A percentile compares a stretch with the other conserved stretches of the same genome.
These are phyloP conservation scores for Podila verticillata DNA, from an alignment of 192 early-diverging fungal genomes.

Conservation along the genomic window DNA sequence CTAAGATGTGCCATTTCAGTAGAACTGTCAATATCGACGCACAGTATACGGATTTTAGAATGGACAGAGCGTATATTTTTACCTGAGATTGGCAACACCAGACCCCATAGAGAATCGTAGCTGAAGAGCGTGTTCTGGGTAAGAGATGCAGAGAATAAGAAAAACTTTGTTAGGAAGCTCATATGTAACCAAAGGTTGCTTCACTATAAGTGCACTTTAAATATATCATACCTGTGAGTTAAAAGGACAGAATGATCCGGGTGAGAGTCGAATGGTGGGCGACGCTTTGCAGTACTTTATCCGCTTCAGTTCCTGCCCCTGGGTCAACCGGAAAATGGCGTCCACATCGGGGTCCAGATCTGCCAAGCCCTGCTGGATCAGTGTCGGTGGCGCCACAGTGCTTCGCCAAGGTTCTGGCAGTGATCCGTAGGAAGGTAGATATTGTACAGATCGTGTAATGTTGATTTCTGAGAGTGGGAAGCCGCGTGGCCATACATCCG, in stretches of 20 bases:
- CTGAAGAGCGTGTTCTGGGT: slow-evolving; percentile 1
- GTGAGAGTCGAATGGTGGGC: not conserved
- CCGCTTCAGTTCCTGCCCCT: not conserved
- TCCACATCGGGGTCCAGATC: not conserved
- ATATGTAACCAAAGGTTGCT: not conserved
- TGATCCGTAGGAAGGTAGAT: not conserved
- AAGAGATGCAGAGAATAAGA: not conserved
- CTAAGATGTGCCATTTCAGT: not conserved
- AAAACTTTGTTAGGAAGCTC: not conserved
- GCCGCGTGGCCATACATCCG: not conserved
- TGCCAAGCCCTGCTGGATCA: slow-evolving; percentile 1
- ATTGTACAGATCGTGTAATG: not conserved
- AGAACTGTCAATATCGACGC: not conserved
- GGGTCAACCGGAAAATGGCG: not conserved
- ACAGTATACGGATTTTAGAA: too few species aligned
- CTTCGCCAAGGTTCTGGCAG: not conserved
- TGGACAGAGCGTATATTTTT: not conserved
- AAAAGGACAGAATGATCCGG: not conserved
- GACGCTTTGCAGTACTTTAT: not conserved
- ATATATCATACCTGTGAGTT: slow-evolving; percentile 6
- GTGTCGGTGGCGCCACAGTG: not conserved
- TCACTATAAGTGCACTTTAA: too few species aligned
- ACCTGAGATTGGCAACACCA: slow-evolving; percentile 4
- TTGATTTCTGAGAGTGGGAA: not conserved
- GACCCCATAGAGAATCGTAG: not conserved